phyloP scores from a whole-genome alignment of 2,329 filamentous ascomycete genomes.

The Malbranchea cinnamomea region DNA sequence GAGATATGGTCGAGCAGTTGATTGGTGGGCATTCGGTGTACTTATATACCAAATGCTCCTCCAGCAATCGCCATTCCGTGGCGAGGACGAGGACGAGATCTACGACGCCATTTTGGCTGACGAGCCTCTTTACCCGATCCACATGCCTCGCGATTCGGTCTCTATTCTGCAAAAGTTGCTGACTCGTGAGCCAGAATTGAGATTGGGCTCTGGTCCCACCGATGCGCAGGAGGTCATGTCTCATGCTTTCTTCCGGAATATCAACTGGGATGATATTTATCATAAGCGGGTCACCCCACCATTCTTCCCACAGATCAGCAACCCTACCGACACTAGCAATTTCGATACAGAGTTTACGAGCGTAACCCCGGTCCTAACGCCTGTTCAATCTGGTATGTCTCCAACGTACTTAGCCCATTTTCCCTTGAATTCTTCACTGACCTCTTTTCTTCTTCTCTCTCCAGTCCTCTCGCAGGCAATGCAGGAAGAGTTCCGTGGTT shows the following conservation, averaged over 20 bases:
- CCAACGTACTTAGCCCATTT: no score
- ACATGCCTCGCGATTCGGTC: slow-evolving; percentile 96
- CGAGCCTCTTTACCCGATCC: slow-evolving; percentile 92
- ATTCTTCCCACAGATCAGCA: slow-evolving; percentile 80
- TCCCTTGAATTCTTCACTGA: slow-evolving; percentile 6
- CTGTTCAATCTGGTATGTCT: slow-evolving; percentile 83
- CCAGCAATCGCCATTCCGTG: slow-evolving; percentile 95
- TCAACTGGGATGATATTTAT: slow-evolving; percentile 98
- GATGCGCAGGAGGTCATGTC: slow-evolving; percentile 98
- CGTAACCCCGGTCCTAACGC: slow-evolving; percentile 90
- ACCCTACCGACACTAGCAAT: slow-evolving; percentile 95
- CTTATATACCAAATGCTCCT: slow-evolving; percentile 99
- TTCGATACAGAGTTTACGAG: slow-evolving; percentile 98
- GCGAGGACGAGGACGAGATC: slow-evolving; percentile 97
- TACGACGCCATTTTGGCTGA: slow-evolving; percentile 97
- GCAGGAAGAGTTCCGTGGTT: slow-evolving; percentile 98
- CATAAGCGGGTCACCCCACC: slow-evolving; percentile 83
- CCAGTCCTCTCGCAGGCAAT: slow-evolving; percentile 90
- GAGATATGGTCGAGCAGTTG: slow-evolving; percentile 92
- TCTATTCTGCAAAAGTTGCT: slow-evolving; percentile 95
- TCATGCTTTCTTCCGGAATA: slow-evolving; percentile 93
- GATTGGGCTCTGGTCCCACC: slow-evolving; percentile 84
- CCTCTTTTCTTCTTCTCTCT: slow-evolving; percentile 5
- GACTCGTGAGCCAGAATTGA: slow-evolving; percentile 83
- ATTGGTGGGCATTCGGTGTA: slow-evolving; percentile 99